These are phyloP conservation scores for Diutina sp. DNA, from an alignment of 1,139 yeast genomes.

Conservation along the genomic window DNA sequence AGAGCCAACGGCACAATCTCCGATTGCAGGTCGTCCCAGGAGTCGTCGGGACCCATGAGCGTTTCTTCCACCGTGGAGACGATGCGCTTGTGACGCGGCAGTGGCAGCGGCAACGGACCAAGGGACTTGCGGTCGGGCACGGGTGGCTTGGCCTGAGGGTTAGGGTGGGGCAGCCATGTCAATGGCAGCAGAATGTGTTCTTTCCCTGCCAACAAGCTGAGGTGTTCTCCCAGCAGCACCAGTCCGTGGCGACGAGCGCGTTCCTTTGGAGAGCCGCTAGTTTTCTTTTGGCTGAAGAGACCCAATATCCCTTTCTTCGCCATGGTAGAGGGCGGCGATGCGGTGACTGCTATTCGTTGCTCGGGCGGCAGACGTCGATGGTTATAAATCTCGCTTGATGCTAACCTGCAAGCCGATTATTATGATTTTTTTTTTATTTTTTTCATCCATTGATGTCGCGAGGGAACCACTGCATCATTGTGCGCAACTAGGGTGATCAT, in stretches of 20 bases:
- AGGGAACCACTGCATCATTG: not conserved
- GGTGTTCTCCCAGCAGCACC: not conserved
- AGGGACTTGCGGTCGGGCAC: not conserved
- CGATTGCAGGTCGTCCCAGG: not conserved
- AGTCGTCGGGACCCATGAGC: not conserved
- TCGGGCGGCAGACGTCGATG: not conserved
- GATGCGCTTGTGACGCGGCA: not conserved
- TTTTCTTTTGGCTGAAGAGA: not conserved
- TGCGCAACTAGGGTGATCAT: not conserved
- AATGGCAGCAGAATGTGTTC: not conserved
- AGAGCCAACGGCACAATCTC: not conserved
- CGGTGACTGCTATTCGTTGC: not conserved
- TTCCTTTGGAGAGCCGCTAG: not conserved
- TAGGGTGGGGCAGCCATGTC: not conserved
- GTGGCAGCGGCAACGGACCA: not conserved
- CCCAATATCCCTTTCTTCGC: not conserved
- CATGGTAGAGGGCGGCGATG: not conserved
- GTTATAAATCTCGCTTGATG: not conserved
- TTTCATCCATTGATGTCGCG: not conserved
- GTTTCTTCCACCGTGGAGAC: slow-evolving; percentile 1
- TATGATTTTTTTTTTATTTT: too few relatives aligned
- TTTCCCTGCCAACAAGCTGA: not conserved
- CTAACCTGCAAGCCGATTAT: not conserved
- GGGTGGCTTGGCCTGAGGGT: not conserved
- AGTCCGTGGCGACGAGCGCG: not conserved